Evolutionary conservation across 2,329 filamentous ascomycete species (phyloP).

Genomic region (Penicillium sp.): DNA sequence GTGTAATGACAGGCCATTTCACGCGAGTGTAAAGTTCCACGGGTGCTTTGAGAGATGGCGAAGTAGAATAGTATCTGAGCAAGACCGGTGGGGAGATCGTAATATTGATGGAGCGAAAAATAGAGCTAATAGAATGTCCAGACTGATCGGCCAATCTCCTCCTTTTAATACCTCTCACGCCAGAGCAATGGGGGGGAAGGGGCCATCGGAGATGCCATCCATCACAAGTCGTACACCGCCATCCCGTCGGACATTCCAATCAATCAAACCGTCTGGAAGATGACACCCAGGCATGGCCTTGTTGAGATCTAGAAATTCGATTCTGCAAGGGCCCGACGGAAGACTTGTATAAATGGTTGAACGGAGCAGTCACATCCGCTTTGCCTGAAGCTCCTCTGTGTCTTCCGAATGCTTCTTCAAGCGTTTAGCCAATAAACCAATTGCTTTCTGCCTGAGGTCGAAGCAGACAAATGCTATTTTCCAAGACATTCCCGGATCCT

Average conservation of each 20-base stretch:
- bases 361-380: slow-evolving; percentile 13
- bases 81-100: neutral
- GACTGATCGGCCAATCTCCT: slow-evolving; percentile 2
- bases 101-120: neutral
- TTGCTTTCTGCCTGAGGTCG: neutral
- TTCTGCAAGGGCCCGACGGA: slow-evolving; percentile 26
- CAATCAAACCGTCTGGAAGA: slow-evolving; percentile 12
- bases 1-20: slow-evolving; percentile 5
- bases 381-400: neutral
- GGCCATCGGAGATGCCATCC: slow-evolving; percentile 6
- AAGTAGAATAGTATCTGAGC: neutral
- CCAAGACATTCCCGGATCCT: slow-evolving; percentile 8
- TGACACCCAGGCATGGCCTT: slow-evolving; percentile 4
- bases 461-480: slow-evolving; percentile 11
- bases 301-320: slow-evolving; percentile 11
- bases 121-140: neutral
- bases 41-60: neutral
- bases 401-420: neutral
- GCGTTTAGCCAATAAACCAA: neutral
- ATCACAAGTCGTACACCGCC: slow-evolving; percentile 25
- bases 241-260: slow-evolving; percentile 19
- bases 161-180: slow-evolving; percentile 18
- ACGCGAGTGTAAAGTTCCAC: neutral
- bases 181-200: slow-evolving; percentile 8
- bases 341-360: slow-evolving; percentile 22